Percentiles rank a stretch among this genome's conserved stretches.
Evolutionary conservation across 75 land plant species (phyloP).

Genomic region (Pseudotsuga menziesii): DNA sequence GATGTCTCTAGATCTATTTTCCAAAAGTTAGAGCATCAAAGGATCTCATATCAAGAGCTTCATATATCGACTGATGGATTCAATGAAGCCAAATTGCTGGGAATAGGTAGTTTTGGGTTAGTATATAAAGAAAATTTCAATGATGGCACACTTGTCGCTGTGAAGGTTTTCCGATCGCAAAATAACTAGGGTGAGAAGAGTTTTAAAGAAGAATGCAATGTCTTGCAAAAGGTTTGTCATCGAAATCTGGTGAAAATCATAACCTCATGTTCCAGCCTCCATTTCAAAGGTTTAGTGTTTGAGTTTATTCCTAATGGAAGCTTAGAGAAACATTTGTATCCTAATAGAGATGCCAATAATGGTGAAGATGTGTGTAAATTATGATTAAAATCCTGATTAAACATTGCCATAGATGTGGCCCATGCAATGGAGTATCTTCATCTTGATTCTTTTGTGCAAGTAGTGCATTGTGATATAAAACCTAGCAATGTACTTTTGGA

Average conservation of each 20-base stretch:
- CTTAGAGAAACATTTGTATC: background rate
- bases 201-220: background rate
- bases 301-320: background rate
- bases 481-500: slow-evolving; percentile 9
- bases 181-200: background rate
- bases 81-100: background rate
- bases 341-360: background rate
- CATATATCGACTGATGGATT: background rate
- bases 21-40: background rate
- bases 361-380: background rate
- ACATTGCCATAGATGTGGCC: slow-evolving; percentile 32
- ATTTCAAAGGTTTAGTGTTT: background rate
- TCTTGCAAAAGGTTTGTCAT: background rate
- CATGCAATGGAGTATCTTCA: slow-evolving; percentile 33
- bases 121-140: background rate
- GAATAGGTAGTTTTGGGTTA: slow-evolving; percentile 1
- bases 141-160: slow-evolving; percentile 6
- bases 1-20: background rate
- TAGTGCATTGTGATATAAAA: slow-evolving; percentile 6
- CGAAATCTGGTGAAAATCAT: background rate
- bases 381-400: background rate
- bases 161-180: background rate
- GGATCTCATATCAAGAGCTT: slow-evolving; percentile 9
- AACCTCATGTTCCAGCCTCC: background rate
- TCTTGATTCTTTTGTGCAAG: slow-evolving; percentile 11